Evolutionary conservation across 345 rosid genomes (phyloP).

Genomic region (Hibiscus syriacus): DNA sequence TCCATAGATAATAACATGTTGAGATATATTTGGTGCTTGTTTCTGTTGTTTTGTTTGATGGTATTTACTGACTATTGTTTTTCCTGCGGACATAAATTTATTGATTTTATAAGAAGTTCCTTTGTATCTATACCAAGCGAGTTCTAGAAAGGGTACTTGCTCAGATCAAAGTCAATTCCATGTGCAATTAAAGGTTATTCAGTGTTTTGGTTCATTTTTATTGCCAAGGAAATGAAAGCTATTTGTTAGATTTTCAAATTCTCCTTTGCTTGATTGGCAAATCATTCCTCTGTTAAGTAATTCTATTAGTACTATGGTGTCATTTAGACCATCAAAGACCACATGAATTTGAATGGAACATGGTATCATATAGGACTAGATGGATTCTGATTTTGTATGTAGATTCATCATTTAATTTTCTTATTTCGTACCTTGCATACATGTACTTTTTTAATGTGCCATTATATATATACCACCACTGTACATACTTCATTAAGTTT

Average conservation of each 20-base stretch:
- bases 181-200: constrained; percentile 33
- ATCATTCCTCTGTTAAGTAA: background rate
- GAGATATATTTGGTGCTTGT: background rate
- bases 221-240: background rate
- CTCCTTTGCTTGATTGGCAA: background rate
- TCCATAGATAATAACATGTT: background rate
- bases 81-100: constrained; percentile 48
- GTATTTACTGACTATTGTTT: background rate
- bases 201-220: background rate
- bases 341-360: background rate
- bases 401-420: background rate
- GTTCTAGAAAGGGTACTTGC: constrained; percentile 24
- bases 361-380: background rate
- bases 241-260: background rate
- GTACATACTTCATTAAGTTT: background rate
- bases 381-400: background rate
- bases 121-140: constrained; percentile 42
- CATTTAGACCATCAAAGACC: background rate
- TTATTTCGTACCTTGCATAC: background rate
- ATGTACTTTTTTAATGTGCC: too few relatives aligned
- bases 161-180: constrained; percentile 23
- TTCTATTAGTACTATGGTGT: too few relatives aligned
- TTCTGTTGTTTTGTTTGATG: background rate
- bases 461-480: background rate
- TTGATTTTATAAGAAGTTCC: constrained; percentile 58